These are phyloP conservation scores for Anthracocystis walkeri DNA, from an alignment of 1,284 basidiomycete species.

Conservation along the genomic window DNA sequence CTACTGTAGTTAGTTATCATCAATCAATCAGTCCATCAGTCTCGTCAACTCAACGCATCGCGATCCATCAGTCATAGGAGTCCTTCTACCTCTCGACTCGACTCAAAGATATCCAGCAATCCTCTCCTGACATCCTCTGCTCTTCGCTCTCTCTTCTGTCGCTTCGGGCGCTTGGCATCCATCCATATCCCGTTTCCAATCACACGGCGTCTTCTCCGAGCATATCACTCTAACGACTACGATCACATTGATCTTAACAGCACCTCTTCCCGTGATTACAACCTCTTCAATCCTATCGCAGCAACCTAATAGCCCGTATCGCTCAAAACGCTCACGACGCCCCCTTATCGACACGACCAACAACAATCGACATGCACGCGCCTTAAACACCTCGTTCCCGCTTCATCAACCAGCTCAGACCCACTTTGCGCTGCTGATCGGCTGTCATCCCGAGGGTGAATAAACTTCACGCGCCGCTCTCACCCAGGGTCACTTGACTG, in stretches of 20 bases:
- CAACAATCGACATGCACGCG: conserved; percentile 21
- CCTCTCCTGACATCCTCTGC: background rate
- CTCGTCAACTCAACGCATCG: no score
- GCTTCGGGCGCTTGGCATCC: background rate
- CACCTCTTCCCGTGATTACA: no score
- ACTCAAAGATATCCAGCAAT: background rate
- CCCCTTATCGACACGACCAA: background rate
- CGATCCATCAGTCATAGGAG: background rate
- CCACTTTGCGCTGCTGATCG: conserved; percentile 16
- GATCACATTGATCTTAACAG: background rate
- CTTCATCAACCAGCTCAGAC: conserved; percentile 12
- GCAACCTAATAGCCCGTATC: background rate
- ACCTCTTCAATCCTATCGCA: background rate
- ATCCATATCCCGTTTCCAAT: background rate
- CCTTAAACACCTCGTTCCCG: conserved; percentile 14
- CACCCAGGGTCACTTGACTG: background rate
- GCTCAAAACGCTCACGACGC: no score
- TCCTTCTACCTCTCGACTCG: background rate
- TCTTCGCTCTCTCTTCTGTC: background rate
- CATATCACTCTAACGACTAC: background rate
- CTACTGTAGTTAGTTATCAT: no score
- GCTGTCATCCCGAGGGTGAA: conserved; percentile 6
- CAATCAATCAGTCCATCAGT: conserved; percentile 4
- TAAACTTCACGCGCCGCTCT: background rate
- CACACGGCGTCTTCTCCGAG: background rate